A percentile compares a stretch with the other conserved stretches of the same genome.
Conservation (phyloP, 768 basidiomycete genomes). For the Exidia glandulosa region DNA sequence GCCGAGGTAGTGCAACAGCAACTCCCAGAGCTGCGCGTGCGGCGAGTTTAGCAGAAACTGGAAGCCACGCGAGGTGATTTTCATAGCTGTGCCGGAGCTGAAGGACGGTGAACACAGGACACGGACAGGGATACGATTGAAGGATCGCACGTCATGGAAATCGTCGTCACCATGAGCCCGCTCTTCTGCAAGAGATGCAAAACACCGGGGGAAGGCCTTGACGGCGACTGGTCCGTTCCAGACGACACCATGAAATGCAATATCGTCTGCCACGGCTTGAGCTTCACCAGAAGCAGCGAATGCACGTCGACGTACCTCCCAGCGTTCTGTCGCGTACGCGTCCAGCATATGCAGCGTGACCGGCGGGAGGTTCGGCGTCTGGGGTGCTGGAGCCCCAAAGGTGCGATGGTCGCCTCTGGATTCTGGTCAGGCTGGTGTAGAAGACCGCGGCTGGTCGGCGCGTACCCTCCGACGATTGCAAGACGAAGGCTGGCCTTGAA, state of each 20-base stretch:
- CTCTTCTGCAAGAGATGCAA: conserved; percentile 73
- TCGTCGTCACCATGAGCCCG: conserved; percentile 56
- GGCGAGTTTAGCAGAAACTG: conserved; percentile 93
- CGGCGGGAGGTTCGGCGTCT: conserved; percentile 37
- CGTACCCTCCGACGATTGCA: conserved; percentile 81
- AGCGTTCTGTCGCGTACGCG: conserved; percentile 72
- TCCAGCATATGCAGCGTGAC: conserved; percentile 55
- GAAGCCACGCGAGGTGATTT: conserved; percentile 91
- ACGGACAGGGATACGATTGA: neutral
- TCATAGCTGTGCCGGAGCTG: conserved; percentile 41
- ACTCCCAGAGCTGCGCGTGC: conserved; percentile 90
- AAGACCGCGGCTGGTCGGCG: neutral
- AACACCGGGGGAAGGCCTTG: conserved; percentile 74
- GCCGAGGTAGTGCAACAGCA: conserved; percentile 81
- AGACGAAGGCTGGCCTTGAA: conserved; percentile 74
- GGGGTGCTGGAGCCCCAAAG: conserved; percentile 62
- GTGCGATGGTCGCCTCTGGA: conserved; percentile 63
- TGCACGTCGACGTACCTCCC: conserved; percentile 56
- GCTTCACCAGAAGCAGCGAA: neutral
- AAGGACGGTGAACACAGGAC: conserved; percentile 6
- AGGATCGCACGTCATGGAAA: neutral
- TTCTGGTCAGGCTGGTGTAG: neutral
- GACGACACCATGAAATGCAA: conserved; percentile 98
- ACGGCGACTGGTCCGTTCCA: conserved; percentile 61
- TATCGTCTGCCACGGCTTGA: conserved; percentile 55